Evolutionary conservation across 1,139 yeast genomes (phyloP), one percentile per base, ranked within the genome.

Genomic region (Zygoascus hellenicus): DNA sequence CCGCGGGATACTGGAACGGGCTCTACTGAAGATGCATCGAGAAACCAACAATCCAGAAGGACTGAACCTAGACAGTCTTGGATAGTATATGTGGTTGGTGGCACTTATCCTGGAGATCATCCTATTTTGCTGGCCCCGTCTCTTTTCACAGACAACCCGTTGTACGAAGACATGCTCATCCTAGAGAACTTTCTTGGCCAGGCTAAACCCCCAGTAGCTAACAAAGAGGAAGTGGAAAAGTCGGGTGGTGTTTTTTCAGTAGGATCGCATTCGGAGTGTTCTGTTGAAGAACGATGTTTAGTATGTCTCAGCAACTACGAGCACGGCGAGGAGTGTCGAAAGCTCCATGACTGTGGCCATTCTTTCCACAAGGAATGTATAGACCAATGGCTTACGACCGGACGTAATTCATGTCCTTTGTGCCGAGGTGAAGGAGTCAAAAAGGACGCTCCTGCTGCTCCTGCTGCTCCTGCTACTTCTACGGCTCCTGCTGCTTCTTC

Each of bases 351-450:
- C 6, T 78, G 83, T 56, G 58, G 63, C 3, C 83, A 78, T 56
- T 53, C 64, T 29, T 78, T 76, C 61, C 83, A 79, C 60, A 61
- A 61, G 39, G 71, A 65, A 2, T 78, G 83, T 57, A 71, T 78
- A 45, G 83, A 78, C 54, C 71, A 72, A 50, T 78, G 83, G 83
- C 65, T 78, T 9, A 57, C 70, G 26, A 71, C 71, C 13, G 77
- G 80, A 22, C 71, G 77, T 50, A 78, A 78, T 55, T 71, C 74
- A 11, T 78, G 83, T 58, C 84, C 84, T 3, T 60, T 78, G 43
- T 78, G 83, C 54, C 66, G 83, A 29, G 65, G 70, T 2, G 67
- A 67, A 48, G 79, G 77, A 13, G 73, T 72, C 11, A 50, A 53
- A 36, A 45, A 46, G 47, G 35, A 33, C 16, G 30, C 31, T 17